Percentiles rank a stretch among this genome's conserved stretches.
Evolutionary conservation across 305 asterid genomes (phyloP).

Genomic region (Fraxinus latifolia): DNA sequence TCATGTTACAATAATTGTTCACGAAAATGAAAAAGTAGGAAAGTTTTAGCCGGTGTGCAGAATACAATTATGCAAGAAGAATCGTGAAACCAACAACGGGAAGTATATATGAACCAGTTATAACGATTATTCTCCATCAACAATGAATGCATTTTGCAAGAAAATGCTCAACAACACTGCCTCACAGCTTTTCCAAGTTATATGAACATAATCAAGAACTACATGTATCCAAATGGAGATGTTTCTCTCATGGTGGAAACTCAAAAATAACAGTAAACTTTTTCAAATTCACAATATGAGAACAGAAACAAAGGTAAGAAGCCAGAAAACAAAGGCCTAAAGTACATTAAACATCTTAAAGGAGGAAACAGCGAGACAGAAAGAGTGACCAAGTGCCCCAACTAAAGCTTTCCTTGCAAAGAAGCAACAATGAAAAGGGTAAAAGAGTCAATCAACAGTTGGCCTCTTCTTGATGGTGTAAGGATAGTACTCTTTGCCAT

Average conservation of each 20-base stretch:
- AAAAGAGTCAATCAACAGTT: slow-evolving; percentile 16
- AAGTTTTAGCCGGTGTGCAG: not conserved
- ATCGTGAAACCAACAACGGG: not conserved
- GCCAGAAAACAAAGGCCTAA: slow-evolving; percentile 28
- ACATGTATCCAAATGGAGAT: slow-evolving; percentile 20
- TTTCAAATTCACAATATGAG: slow-evolving; percentile 27
- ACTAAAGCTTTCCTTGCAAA: slow-evolving; percentile 32
- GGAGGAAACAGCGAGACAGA: not conserved
- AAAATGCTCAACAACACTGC: slow-evolving; percentile 1
- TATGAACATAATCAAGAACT: slow-evolving; percentile 14
- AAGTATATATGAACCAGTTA: not conserved
- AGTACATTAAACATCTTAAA: slow-evolving; percentile 19
- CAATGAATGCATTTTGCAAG: slow-evolving; percentile 6
- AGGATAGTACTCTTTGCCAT: slow-evolving; percentile 79
- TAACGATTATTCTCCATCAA: not conserved
- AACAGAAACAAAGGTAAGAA: slow-evolving; percentile 23
- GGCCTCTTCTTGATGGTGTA: slow-evolving; percentile 79
- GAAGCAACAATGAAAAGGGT: not conserved
- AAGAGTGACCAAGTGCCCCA: not conserved
- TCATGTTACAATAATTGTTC: not conserved
- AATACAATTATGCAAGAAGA: not conserved
- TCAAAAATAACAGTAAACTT: slow-evolving; percentile 20
- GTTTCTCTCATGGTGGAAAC: slow-evolving; percentile 14
- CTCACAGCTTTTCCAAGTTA: slow-evolving; percentile 21
- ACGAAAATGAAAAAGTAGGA: not conserved